Base-by-base conservation (phyloP, 2,329 filamentous ascomycete genomes). In the Bimuria novae-zelandiae region DNA sequence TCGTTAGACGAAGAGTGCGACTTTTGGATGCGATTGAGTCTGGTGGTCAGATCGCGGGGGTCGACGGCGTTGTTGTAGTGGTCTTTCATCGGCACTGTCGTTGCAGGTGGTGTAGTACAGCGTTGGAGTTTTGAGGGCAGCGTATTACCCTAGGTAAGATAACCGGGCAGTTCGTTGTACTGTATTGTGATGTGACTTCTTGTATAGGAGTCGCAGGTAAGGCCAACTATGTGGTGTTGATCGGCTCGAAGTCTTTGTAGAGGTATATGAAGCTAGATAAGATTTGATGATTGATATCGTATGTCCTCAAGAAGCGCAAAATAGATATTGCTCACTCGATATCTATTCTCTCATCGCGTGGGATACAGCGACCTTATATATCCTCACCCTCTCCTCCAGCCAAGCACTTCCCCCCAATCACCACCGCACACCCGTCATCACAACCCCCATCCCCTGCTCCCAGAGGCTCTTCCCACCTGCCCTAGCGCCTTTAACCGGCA, bases 51-150 rank as follows among this genome's bases (percentile, higher is more conserved):
- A 59, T 64, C 64, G 59, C 57, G 65, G 43, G 62, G 55, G 61
- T 67, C 56, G 55, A 69, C 40, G 36, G 48, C 37, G 23, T 27
- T 59, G 40, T 54, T 44, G 55, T 61, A 52, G 51, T 56, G 59
- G 61, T 65, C 57, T 59, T 66, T 69, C 70, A 71, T 71, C 66
- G 63, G 55, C n/a, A n/a, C n/a, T n/a, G n/a, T n/a, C n/a, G n/a
- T n/a, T n/a, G n/a, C n/a, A n/a, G n/a, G n/a, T n/a, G n/a, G n/a
- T n/a, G n/a, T n/a, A n/a, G n/a, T n/a, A n/a, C n/a, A n/a, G n/a
- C n/a, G n/a, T n/a, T n/a, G n/a, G n/a, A n/a, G 62, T 54, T 63
- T 51, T 29, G 27, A 25, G 37, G 35, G 33, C 27, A 12, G 2
- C 4, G 27, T 32, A 3, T 8, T 6, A 21, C 1, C 17, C n/a